Conservation (phyloP, 768 basidiomycete species). For the Agrocybe praecox region DNA sequence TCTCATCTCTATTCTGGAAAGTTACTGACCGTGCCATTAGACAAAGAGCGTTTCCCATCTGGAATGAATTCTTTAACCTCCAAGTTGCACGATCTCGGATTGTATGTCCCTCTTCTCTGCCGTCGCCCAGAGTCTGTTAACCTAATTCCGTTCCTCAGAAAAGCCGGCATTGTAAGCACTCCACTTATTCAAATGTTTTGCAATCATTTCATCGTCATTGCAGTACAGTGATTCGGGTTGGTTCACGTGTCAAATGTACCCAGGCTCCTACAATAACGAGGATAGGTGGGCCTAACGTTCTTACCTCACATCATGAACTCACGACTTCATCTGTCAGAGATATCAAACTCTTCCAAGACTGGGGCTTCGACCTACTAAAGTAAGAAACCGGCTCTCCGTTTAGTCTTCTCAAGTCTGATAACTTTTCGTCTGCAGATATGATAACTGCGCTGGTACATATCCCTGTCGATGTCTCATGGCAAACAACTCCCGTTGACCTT, state of each 20-base stretch:
- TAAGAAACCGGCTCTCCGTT: conserved; percentile 25
- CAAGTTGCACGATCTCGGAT: conserved; percentile 54
- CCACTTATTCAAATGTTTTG: too few relatives aligned
- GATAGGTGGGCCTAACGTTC: conserved; percentile 36
- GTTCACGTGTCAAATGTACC: conserved; percentile 67
- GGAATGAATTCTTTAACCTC: conserved; percentile 62
- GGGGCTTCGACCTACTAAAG: conserved; percentile 72
- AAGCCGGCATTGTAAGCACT: conserved; percentile 60
- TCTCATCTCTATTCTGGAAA: neutral
- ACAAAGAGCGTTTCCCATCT: conserved; percentile 51
- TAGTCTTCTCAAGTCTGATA: neutral
- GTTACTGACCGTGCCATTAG: conserved; percentile 25
- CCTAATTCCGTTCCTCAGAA: conserved; percentile 33
- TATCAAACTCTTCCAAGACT: conserved; percentile 57
- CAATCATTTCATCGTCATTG: neutral
- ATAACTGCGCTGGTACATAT: conserved; percentile 57
- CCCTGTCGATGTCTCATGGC: neutral
- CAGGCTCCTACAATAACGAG: conserved; percentile 68
- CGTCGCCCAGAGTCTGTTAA: neutral
- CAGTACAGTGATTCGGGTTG: conserved; percentile 72
- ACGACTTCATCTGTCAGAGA: conserved; percentile 38
- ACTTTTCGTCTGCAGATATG: conserved; percentile 42
- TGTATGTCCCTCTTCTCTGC: conserved; percentile 41
- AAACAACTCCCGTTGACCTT: neutral
- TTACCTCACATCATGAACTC: neutral